These are phyloP conservation scores for Ophiosphaerella narmari DNA, from an alignment of 2,329 filamentous ascomycete genomes.

Conservation along the genomic window DNA sequence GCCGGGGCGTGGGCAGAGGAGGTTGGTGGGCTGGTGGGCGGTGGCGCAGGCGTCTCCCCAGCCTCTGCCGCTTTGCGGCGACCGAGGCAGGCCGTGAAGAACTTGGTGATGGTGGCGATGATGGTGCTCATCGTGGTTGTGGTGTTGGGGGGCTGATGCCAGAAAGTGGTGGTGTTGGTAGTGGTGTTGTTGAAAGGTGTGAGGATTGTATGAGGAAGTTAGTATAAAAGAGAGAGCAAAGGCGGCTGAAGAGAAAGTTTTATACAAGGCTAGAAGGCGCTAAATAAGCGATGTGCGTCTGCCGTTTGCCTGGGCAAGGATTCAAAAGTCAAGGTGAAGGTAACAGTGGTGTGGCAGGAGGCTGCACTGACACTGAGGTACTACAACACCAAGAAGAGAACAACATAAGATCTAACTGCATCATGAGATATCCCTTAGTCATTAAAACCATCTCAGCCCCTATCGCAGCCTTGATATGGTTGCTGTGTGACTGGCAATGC, in stretches of 20 bases:
- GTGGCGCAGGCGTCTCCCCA: neutral
- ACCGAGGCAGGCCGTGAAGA: neutral
- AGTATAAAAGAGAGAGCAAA: neutral
- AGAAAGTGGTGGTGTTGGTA: neutral
- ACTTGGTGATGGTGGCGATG: neutral
- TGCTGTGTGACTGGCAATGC: neutral
- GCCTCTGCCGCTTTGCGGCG: neutral
- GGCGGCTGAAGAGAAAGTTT: neutral
- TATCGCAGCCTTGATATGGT: neutral
- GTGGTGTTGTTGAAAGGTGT: too few relatives aligned
- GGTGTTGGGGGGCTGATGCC: neutral
- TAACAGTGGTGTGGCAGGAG: neutral
- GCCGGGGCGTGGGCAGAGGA: neutral
- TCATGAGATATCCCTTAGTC: neutral
- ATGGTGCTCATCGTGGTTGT: neutral
- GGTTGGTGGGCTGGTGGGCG: neutral
- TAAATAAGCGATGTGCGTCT: neutral
- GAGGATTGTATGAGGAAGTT: neutral
- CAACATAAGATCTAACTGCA: neutral
- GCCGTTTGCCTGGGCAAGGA: neutral
- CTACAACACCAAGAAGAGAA: conserved; percentile 12
- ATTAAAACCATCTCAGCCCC: neutral
- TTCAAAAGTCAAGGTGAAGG: neutral
- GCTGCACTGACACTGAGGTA: conserved; percentile 6
- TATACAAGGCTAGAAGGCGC: neutral